Evolutionary conservation across 202 grass and related monocot species (phyloP), one percentile per base, ranked within the genome.

Genomic region (Schoenoplectus tabernaemontani): DNA sequence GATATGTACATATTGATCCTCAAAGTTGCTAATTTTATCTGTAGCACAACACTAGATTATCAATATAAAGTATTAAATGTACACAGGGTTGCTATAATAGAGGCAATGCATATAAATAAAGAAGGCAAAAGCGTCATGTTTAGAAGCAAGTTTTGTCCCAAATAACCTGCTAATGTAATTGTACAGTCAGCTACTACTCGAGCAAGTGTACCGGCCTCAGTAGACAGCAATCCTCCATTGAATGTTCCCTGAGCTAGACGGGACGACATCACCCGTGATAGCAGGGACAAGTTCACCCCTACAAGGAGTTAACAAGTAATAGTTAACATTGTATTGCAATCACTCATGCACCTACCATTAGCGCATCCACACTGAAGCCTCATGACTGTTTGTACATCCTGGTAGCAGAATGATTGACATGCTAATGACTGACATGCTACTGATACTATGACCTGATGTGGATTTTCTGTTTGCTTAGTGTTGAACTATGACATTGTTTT

Each of bases 251-350:
- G 76, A 2, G 91, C 87, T 7, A 95, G 89, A 77, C 87, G 80
- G 0, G 89, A 98, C n/a, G 95, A 95, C 95, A 98, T 98, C 16
- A 98, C 95, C 53, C 84, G 76, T 1, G 95, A 98, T 0, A 98
- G 87, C 62, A 98, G 84, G 33, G 95, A 94, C 9, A 98, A 60
- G 63, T 92, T 98, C 11, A 98, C 91, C 64, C 95, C 89, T 95
- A 87, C 68, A 91, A 68, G 53, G 74, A 46, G 78, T 79, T 12
- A 57, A 59, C 7, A 9, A 13, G n/a, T n/a, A n/a, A n/a, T n/a
- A n/a, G n/a, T n/a, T n/a, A n/a, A n/a, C n/a, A n/a, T n/a, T n/a
- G n/a, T n/a, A n/a, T n/a, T n/a, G n/a, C n/a, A n/a, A n/a, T n/a
- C n/a, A n/a, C n/a, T n/a, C n/a, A n/a, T n/a, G n/a, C n/a, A n/a